Conservation (phyloP, 495 filamentous ascomycete species). For the Aspergillus avenaceus region DNA sequence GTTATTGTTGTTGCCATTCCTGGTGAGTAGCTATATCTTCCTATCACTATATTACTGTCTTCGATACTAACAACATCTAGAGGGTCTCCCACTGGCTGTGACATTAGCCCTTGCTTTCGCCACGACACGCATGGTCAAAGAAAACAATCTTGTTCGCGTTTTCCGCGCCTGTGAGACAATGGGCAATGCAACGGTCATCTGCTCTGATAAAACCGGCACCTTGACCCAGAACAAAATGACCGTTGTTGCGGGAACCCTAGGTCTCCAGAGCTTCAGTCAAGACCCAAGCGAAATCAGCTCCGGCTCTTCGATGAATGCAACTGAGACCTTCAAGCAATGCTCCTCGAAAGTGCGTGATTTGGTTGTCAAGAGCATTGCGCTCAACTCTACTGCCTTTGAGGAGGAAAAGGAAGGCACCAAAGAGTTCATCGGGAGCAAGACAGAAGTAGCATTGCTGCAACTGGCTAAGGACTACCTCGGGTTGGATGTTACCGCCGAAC, state of each 20-base stretch:
- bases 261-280: conserved; percentile 51
- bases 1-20: conserved; percentile 71
- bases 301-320: conserved; percentile 12
- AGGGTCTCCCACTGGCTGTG: conserved; percentile 63
- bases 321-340: conserved; percentile 34
- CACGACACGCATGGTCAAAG: conserved; percentile 65
- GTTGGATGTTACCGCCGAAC: conserved; percentile 58
- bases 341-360: conserved; percentile 42
- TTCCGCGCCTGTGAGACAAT: conserved; percentile 67
- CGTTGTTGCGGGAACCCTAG: conserved; percentile 59
- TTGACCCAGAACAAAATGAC: conserved; percentile 72
- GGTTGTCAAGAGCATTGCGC: conserved; percentile 55
- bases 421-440: conserved; percentile 66
- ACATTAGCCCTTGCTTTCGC: conserved; percentile 68
- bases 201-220: conserved; percentile 69
- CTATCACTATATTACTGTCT: not conserved
- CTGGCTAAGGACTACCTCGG: conserved; percentile 59
- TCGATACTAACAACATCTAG: conserved; percentile 24
- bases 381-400: conserved; percentile 68
- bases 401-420: conserved; percentile 52
- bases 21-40: conserved; percentile 25
- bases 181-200: conserved; percentile 68
- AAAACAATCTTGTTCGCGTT: conserved; percentile 64
- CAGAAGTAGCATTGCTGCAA: conserved; percentile 63
- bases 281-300: conserved; percentile 22